Percentiles rank a stretch among this genome's conserved stretches.
phyloP scores from a whole-genome alignment of 1,284 basidiomycete genomes.

The Farysia itapuensis region DNA sequence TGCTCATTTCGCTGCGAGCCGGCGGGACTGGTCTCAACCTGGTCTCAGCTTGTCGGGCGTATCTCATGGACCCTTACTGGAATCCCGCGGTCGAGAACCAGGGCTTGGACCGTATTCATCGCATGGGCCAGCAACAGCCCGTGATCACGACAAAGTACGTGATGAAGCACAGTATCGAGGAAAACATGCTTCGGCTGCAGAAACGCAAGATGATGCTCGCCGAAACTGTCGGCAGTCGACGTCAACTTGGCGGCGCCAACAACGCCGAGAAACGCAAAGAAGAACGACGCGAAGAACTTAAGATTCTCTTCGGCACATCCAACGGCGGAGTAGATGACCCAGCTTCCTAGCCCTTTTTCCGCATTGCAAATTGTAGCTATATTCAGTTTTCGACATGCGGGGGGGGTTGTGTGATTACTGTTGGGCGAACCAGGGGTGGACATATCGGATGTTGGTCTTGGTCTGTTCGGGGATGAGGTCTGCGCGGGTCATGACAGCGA shows the following conservation, averaged over 20 bases:
- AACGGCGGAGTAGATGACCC: slow-evolving; percentile 11
- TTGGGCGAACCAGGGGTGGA: slow-evolving; percentile 64
- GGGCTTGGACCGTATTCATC: slow-evolving; percentile 54
- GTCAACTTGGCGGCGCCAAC: slow-evolving; percentile 5
- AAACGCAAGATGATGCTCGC: slow-evolving; percentile 55
- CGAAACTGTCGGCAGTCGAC: slow-evolving; percentile 46
- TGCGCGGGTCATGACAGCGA: slow-evolving; percentile 73
- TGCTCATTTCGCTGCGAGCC: slow-evolving; percentile 58
- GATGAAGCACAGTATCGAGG: slow-evolving; percentile 56
- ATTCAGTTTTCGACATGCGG: neutral
- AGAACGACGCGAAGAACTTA: slow-evolving; percentile 45
- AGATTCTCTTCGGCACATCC: slow-evolving; percentile 35
- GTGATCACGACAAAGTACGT: slow-evolving; percentile 57
- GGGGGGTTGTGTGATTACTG: slow-evolving; percentile 4
- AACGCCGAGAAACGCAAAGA: slow-evolving; percentile 2
- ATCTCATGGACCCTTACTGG: slow-evolving; percentile 95
- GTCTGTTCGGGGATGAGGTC: slow-evolving; percentile 70
- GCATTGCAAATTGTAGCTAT: no score
- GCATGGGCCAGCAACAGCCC: slow-evolving; percentile 51
- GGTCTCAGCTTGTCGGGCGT: slow-evolving; percentile 67
- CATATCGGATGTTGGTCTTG: slow-evolving; percentile 73
- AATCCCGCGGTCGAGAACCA: slow-evolving; percentile 84
- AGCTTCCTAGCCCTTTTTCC: no score
- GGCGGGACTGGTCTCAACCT: slow-evolving; percentile 71
- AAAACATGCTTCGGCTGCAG: slow-evolving; percentile 56